phyloP scores from a whole-genome alignment of 257 asterid genomes.

The Fraxinus anomala region DNA sequence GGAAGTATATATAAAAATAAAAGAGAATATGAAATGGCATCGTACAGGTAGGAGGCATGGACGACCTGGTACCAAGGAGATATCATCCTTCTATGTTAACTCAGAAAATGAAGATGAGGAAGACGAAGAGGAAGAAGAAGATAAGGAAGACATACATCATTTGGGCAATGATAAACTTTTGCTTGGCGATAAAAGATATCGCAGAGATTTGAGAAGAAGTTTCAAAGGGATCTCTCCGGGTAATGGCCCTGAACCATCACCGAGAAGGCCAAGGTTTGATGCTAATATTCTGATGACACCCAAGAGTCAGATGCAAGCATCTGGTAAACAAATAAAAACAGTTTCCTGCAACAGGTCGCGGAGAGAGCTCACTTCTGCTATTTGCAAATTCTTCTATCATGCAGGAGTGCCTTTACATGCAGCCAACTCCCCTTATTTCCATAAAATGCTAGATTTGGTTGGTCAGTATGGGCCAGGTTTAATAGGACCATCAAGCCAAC shows the following conservation, averaged over 20 bases:
- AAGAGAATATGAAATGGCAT: constrained; percentile 97
- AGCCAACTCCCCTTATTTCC: constrained; percentile 82
- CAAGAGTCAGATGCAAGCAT: constrained; percentile 45
- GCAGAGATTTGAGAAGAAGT: constrained; percentile 52
- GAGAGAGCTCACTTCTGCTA: constrained; percentile 77
- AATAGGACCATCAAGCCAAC: constrained; percentile 63
- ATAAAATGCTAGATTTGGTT: constrained; percentile 78
- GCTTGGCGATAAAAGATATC: constrained; percentile 56
- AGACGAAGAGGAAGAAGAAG: constrained; percentile 54
- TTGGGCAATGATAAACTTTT: constrained; percentile 48
- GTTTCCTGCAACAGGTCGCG: constrained; percentile 59
- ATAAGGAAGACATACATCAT: constrained; percentile 50
- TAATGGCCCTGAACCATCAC: constrained; percentile 47
- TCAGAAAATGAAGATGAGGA: constrained; percentile 79
- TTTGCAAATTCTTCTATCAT: constrained; percentile 87
- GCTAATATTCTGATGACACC: constrained; percentile 44
- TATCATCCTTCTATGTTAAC: constrained; percentile 50
- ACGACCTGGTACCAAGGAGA: constrained; percentile 62
- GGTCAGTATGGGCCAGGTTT: constrained; percentile 73
- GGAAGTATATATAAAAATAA: constrained; percentile 77
- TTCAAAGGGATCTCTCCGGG: constrained; percentile 49
- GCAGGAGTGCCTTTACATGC: constrained; percentile 84
- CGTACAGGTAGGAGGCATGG: constrained; percentile 88
- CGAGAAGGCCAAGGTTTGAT: constrained; percentile 63
- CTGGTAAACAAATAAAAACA: constrained; percentile 51